phyloP scores from a whole-genome alignment of 1,139 yeast species.

The Kluyveromyces marxianus region DNA sequence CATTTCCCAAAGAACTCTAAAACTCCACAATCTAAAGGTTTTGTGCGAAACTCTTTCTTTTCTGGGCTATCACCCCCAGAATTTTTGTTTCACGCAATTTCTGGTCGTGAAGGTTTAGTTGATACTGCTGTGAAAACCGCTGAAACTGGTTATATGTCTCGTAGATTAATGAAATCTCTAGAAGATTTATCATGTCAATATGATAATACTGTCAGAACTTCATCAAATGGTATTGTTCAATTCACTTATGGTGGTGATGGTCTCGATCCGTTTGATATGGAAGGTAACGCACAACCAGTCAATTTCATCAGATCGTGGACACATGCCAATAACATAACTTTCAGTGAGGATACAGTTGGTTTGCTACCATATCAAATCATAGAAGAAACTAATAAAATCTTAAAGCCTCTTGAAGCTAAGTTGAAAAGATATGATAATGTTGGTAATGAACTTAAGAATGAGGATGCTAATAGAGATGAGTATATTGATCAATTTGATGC shows the following conservation, averaged over 20 bases:
- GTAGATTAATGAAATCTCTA: constrained; percentile 95
- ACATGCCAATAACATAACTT: constrained; percentile 73
- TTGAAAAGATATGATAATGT: constrained; percentile 65
- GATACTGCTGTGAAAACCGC: constrained; percentile 99
- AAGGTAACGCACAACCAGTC: constrained; percentile 96
- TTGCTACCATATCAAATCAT: constrained; percentile 66
- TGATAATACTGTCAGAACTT: constrained; percentile 91
- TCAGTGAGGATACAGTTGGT: constrained; percentile 45
- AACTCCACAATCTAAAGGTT: constrained; percentile 97
- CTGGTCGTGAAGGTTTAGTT: constrained; percentile 98
- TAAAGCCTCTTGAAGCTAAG: constrained; percentile 53
- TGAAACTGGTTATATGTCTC: constrained; percentile 98
- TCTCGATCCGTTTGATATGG: constrained; percentile 97
- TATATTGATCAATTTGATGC: constrained; percentile 79
- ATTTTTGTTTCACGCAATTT: constrained; percentile 94
- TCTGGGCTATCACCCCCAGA: constrained; percentile 95
- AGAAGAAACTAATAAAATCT: constrained; percentile 45
- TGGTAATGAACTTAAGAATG: constrained; percentile 46
- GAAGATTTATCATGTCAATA: constrained; percentile 94
- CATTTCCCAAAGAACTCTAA: constrained; percentile 94
- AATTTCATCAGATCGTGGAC: constrained; percentile 93
- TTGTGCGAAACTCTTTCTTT: constrained; percentile 91
- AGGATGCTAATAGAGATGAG: constrained; percentile 42
- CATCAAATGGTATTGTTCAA: constrained; percentile 93
- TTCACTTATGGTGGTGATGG: constrained; percentile 99